phyloP scores from a whole-genome alignment of 1,284 basidiomycete genomes.

The Tylopilus sp. region DNA sequence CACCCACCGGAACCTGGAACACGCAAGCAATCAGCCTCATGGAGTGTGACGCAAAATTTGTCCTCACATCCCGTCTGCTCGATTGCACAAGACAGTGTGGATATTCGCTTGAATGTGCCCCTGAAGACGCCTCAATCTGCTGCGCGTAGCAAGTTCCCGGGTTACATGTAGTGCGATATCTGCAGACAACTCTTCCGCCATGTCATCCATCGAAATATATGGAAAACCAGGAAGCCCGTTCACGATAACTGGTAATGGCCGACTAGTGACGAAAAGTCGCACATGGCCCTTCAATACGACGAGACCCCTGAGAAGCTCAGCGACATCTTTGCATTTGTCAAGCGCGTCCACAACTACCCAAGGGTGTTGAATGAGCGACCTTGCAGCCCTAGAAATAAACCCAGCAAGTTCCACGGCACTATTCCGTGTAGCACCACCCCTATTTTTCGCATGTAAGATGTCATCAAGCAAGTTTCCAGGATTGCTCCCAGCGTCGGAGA shows the following conservation, averaged over 20 bases:
- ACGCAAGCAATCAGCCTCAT: too few relatives aligned
- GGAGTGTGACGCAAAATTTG: too few relatives aligned
- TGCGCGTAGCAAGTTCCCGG: constrained; percentile 19
- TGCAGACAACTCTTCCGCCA: constrained; percentile 2
- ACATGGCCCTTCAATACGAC: not conserved
- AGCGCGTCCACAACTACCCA: constrained; percentile 21
- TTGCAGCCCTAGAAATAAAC: too few relatives aligned
- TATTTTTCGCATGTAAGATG: too few relatives aligned
- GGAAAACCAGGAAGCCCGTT: not conserved
- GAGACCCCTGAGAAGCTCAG: constrained; percentile 3
- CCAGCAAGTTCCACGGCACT: too few relatives aligned
- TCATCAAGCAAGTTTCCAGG: too few relatives aligned
- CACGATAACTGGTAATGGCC: constrained; percentile 18
- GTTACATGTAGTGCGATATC: constrained; percentile 20
- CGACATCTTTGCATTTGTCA: constrained; percentile 20
- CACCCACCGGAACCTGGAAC: constrained; percentile 18
- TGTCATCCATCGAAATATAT: constrained; percentile 12
- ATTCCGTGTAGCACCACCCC: too few relatives aligned
- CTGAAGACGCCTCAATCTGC: constrained; percentile 4
- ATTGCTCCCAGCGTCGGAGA: too few relatives aligned
- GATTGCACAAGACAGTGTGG: not conserved
- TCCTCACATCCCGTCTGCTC: constrained; percentile 21
- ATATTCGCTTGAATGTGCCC: constrained; percentile 18
- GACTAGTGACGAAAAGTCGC: constrained; percentile 25
- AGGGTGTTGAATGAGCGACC: not conserved